A percentile compares a stretch with the other conserved stretches of the same genome.
phyloP scores from a whole-genome alignment of 2,329 filamentous ascomycete species.

The Lojkania enalia region DNA sequence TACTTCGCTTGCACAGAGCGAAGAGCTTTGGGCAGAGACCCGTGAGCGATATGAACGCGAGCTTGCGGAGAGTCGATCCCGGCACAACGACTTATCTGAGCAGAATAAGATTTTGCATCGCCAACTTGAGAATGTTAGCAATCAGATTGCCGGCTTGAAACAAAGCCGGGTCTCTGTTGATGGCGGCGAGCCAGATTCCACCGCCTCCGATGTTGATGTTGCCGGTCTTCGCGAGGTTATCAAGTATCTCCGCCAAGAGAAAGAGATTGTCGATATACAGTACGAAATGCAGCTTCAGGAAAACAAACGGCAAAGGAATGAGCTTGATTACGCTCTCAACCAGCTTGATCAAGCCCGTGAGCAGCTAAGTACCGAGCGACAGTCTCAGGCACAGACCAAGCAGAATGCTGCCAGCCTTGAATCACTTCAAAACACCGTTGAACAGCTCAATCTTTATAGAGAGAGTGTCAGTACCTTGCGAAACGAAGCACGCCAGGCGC shows the following conservation, averaged over 20 bases:
- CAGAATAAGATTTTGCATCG: constrained; percentile 91
- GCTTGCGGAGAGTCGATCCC: constrained; percentile 73
- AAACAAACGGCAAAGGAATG: constrained; percentile 83
- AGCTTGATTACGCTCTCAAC: constrained; percentile 81
- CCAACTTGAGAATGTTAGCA: constrained; percentile 80
- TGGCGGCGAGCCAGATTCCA: constrained; percentile 56
- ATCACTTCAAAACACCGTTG: constrained; percentile 90
- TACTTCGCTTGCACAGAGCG: constrained; percentile 74
- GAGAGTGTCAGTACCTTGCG: constrained; percentile 92
- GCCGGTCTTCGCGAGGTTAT: constrained; percentile 89
- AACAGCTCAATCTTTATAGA: constrained; percentile 92
- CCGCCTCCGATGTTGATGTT: constrained; percentile 60
- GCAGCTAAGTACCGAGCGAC: constrained; percentile 88
- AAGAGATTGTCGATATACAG: constrained; percentile 97
- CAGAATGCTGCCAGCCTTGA: constrained; percentile 78
- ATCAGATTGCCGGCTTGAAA: constrained; percentile 79
- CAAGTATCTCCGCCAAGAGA: constrained; percentile 88
- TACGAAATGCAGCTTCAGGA: constrained; percentile 88
- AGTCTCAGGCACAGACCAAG: constrained; percentile 71
- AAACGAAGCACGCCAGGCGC: constrained; percentile 79
- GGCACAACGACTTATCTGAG: constrained; percentile 80
- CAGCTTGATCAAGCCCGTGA: constrained; percentile 88
- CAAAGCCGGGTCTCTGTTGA: constrained; percentile 66
- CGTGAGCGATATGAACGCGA: constrained; percentile 82
- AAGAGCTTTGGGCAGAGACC: constrained; percentile 85